phyloP scores from a whole-genome alignment of 1,284 basidiomycete genomes.

The Rhodotorula sp. region DNA sequence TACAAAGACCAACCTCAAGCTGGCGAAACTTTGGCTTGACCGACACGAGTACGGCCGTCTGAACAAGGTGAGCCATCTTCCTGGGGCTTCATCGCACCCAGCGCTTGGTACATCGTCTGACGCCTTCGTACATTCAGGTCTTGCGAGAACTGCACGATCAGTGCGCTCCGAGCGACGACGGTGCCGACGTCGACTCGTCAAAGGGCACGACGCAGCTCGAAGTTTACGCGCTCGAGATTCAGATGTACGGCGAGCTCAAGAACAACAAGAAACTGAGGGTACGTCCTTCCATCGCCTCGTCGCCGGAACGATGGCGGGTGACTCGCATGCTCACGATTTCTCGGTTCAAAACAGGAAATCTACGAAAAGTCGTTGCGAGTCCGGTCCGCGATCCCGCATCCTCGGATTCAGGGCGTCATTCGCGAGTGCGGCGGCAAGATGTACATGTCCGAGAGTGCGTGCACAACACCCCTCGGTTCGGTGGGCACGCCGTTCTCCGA shows the following conservation, averaged over 20 bases:
- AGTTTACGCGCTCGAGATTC: constrained; percentile 96
- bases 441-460: constrained; percentile 99
- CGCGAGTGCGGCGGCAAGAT: constrained; percentile 99
- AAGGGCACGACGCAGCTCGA: constrained; percentile 92
- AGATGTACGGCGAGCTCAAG: constrained; percentile 96
- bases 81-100: background rate
- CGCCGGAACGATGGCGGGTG: too few species aligned
- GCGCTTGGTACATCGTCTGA: background rate
- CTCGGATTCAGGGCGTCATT: constrained; percentile 97
- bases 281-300: constrained; percentile 5
- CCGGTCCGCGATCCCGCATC: constrained; percentile 95
- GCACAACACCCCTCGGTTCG: too few species aligned
- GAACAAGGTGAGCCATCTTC: constrained; percentile 61
- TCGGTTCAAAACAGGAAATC: constrained; percentile 65
- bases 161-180: constrained; percentile 49
- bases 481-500: too few species aligned
- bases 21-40: constrained; percentile 96
- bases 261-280: constrained; percentile 96
- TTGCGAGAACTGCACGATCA: constrained; percentile 54
- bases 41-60: constrained; percentile 85
- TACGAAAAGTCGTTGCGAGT: constrained; percentile 93
- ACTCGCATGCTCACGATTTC: background rate
- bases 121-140: constrained; percentile 44
- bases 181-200: constrained; percentile 68
- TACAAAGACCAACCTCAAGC: constrained; percentile 92